These are phyloP conservation scores for Pseudonectria buxi DNA, from an alignment of 2,329 filamentous ascomycete species.

Conservation along the genomic window DNA sequence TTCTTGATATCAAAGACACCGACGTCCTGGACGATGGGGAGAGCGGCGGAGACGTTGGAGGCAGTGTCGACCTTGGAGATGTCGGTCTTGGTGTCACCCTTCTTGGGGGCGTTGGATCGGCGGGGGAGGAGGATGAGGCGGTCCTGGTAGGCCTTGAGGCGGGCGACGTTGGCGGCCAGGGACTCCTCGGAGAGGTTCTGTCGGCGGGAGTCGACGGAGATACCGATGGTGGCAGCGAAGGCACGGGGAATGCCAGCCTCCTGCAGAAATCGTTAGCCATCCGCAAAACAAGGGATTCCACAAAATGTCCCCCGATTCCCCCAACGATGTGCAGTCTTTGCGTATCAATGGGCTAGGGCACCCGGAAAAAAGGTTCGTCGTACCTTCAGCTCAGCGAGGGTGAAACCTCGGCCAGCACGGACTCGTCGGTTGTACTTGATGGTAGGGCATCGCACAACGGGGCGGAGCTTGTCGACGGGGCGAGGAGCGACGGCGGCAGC, in stretches of 20 bases:
- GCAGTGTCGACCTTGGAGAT: constrained; percentile 57
- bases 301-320: not conserved
- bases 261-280: constrained; percentile 44
- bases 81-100: constrained; percentile 85
- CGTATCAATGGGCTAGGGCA: not conserved
- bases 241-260: constrained; percentile 93
- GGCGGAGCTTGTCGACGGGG: constrained; percentile 93
- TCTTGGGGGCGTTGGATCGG: constrained; percentile 89
- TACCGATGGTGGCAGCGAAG: constrained; percentile 92
- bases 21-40: constrained; percentile 66
- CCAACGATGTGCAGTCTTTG: not conserved
- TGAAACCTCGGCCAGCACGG: constrained; percentile 95
- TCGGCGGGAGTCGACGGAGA: constrained; percentile 92
- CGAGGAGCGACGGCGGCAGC: constrained; percentile 91
- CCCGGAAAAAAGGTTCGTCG: constrained; percentile 12
- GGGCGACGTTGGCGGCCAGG: constrained; percentile 88
- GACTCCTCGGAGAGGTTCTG: constrained; percentile 96
- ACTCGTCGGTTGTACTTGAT: constrained; percentile 99
- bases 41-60: constrained; percentile 38
- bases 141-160: constrained; percentile 95
- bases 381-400: constrained; percentile 97
- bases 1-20: constrained; percentile 72
- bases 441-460: constrained; percentile 94
- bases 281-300: not conserved
- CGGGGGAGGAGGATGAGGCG: constrained; percentile 97